Percentiles rank a stretch among this genome's conserved stretches.
Conservation (phyloP, 2,329 filamentous ascomycete genomes). For the Epichloe hybrida region DNA sequence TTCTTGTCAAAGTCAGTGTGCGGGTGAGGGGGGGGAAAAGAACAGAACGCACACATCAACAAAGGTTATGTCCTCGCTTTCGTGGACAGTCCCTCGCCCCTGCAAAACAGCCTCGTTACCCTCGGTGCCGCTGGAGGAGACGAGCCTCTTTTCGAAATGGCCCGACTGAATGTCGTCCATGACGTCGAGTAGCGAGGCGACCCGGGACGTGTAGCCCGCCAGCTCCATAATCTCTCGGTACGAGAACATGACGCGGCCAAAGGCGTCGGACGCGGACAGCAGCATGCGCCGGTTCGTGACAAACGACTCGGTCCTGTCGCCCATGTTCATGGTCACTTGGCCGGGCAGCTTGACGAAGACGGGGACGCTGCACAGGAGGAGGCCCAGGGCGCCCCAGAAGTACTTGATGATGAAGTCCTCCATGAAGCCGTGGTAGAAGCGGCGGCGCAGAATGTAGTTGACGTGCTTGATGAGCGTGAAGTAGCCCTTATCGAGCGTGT, state of each 20-base stretch:
- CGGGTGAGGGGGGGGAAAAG: background rate
- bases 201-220: conserved; percentile 86
- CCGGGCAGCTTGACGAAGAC: conserved; percentile 91
- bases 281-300: conserved; percentile 90
- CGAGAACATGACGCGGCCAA: conserved; percentile 92
- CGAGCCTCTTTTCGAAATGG: conserved; percentile 90
- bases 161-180: conserved; percentile 88
- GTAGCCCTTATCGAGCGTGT: conserved; percentile 93
- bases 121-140: conserved; percentile 72
- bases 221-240: conserved; percentile 96
- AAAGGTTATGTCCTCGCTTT: conserved; percentile 76
- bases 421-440: conserved; percentile 98
- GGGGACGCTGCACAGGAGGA: conserved; percentile 84
- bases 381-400: conserved; percentile 89
- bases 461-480: conserved; percentile 99
- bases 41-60: conserved; percentile 50
- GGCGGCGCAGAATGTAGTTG: conserved; percentile 78
- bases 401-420: conserved; percentile 99
- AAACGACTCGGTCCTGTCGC: conserved; percentile 62
- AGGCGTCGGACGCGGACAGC: conserved; percentile 85
- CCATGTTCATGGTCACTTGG: conserved; percentile 49
- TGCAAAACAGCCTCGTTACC: conserved; percentile 72
- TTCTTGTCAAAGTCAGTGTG: background rate
- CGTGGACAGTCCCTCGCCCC: conserved; percentile 67
- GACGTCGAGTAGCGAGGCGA: conserved; percentile 78